A percentile compares a stretch with the other conserved stretches of the same genome.
These are phyloP conservation scores for Phytophthora kernoviae DNA, from an alignment of 352 stramenopile genomes.

Conservation along the genomic window DNA sequence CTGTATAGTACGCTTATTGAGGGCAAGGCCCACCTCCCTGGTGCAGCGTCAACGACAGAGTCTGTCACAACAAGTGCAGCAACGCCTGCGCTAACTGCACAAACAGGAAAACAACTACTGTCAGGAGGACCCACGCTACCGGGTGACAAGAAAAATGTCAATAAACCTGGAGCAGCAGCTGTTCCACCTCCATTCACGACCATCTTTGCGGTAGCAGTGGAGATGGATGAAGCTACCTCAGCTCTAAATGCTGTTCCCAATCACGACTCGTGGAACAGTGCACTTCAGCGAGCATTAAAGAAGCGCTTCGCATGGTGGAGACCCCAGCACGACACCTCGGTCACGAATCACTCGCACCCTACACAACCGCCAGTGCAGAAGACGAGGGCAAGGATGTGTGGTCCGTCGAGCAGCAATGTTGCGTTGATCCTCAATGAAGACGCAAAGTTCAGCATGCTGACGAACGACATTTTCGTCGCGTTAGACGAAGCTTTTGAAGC, in stretches of 20 bases:
- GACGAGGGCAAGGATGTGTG: conserved; percentile 85
- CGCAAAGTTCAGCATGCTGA: conserved; percentile 77
- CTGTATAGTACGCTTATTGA: conserved; percentile 59
- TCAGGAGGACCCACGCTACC: background rate
- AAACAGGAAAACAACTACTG: conserved; percentile 1
- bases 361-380: conserved; percentile 81
- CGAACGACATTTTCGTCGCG: conserved; percentile 85
- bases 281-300: conserved; percentile 76
- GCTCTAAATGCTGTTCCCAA: conserved; percentile 58
- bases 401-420: conserved; percentile 80
- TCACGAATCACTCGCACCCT: conserved; percentile 75
- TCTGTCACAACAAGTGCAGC: background rate
- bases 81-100: background rate
- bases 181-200: conserved; percentile 45
- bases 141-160: conserved; percentile 10
- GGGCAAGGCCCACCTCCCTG: conserved; percentile 44
- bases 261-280: conserved; percentile 74
- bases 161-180: conserved; percentile 19
- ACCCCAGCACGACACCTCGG: conserved; percentile 85
- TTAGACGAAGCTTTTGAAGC: conserved; percentile 82
- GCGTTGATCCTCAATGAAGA: conserved; percentile 86
- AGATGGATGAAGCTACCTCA: conserved; percentile 50
- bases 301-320: conserved; percentile 88
- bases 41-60: background rate
- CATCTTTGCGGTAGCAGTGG: conserved; percentile 68